Percentiles rank a stretch among this genome's conserved stretches.
Evolutionary conservation across 345 rosid species (phyloP).

Genomic region (Boechera retrofracta): DNA sequence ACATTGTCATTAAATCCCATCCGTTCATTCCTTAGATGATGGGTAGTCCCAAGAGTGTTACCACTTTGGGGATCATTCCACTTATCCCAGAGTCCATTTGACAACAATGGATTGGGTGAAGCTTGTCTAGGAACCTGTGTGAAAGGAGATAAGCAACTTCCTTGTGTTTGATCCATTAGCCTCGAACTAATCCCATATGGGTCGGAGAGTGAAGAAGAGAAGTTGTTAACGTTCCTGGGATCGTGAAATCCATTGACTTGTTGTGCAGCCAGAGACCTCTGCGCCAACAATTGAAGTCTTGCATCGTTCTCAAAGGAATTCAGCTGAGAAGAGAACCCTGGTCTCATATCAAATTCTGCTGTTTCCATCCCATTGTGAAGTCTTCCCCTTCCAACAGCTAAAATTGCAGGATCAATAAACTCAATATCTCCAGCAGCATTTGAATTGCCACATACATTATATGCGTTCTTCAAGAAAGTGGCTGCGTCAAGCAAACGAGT

Average conservation of each 20-base stretch:
- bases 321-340: constrained; percentile 55
- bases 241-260: constrained; percentile 59
- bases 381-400: constrained; percentile 91
- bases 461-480: constrained; percentile 58
- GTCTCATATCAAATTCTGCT: constrained; percentile 62
- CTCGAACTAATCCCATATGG: constrained; percentile 62
- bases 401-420: constrained; percentile 91
- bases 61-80: constrained; percentile 72
- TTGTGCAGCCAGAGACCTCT: constrained; percentile 66
- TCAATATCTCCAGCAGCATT: constrained; percentile 65
- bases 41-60: constrained; percentile 55
- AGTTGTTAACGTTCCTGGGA: constrained; percentile 50
- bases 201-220: constrained; percentile 54
- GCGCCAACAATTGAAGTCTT: constrained; percentile 68
- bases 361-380: constrained; percentile 58
- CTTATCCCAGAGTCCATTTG: constrained; percentile 80
- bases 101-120: constrained; percentile 56
- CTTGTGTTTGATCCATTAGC: constrained; percentile 64
- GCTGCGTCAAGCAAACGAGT: constrained; percentile 57
- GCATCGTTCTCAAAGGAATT: constrained; percentile 66
- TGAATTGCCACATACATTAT: constrained; percentile 51
- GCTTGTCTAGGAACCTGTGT: constrained; percentile 61
- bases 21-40: constrained; percentile 67
- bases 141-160: constrained; percentile 53
- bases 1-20: constrained; percentile 60